Base-by-base conservation (phyloP, 495 filamentous ascomycete genomes). In the Neurospora pannonica region DNA sequence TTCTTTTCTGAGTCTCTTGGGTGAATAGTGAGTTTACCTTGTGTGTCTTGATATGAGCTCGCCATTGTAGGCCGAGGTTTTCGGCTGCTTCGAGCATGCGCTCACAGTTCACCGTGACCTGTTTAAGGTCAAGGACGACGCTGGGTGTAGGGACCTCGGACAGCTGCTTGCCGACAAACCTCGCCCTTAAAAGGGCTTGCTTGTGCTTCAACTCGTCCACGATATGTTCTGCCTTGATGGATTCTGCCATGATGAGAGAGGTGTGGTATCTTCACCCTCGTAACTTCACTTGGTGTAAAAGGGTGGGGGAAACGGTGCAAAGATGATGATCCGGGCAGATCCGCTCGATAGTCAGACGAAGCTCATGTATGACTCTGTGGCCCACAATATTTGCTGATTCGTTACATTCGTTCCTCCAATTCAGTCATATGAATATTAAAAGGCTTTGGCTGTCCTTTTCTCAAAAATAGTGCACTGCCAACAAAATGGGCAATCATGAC, bases 21-120 rank as follows among this genome's bases (percentile, higher is more conserved):
- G 0, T 19, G 39, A 75, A 60, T 17, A 54, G 54, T 15, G 67
- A 70, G 71, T 78, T 70, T 79, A 91, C 93, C 83, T 97, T 97
- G 79, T 97, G 94, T 31, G 93, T 93, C 78, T 97, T 97, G 72
- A 96, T 89, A 81, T 97, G 94, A 7, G 92, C 90, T 72, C 94
- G 84, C 84, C 94, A 97, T 34, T 86, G 87, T 31, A 95, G 84
- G 1, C 85, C 85, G 5, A 95, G 84, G 40, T 79, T 75, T 62
- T 86, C 78, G 5, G 87, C 86, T 0, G 92, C 89, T 70, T 90
- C 82, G 17, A 94, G 87, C 91, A 97, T 95, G 70, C 88, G 83
- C 73, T 85, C 81, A 80, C 93, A 97, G 78, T 97, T 95, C 19
- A 84, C 83, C 38, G 86, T 83, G 38, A 94, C 81, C 69, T 92